Conservation (phyloP, 108 stramenopile species). For the Parmales sp. region DNA sequence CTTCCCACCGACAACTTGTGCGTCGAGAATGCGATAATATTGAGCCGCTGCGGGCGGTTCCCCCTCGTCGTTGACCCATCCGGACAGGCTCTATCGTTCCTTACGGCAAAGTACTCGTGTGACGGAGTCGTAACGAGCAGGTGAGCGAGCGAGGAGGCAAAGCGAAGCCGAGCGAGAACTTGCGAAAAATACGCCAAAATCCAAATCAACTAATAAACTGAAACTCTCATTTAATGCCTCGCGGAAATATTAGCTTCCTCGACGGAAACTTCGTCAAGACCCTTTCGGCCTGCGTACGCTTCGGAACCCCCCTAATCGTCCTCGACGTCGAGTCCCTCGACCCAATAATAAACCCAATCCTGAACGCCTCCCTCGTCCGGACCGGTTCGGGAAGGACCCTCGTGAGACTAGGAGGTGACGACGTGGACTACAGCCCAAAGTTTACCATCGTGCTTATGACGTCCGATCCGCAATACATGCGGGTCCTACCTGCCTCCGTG, state of each 20-base stretch:
- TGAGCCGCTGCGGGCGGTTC: conserved; percentile 77
- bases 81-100: conserved; percentile 76
- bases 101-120: conserved; percentile 75
- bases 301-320: conserved; percentile 90
- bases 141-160: too few relatives aligned
- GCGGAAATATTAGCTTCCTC: conserved; percentile 84
- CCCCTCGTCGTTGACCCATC: conserved; percentile 98
- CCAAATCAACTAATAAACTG: too few relatives aligned
- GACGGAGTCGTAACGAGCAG: too few relatives aligned
- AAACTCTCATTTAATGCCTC: too few relatives aligned
- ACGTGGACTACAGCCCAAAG: conserved; percentile 91
- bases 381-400: conserved; percentile 89
- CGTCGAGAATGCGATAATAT: conserved; percentile 89
- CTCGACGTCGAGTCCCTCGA: conserved; percentile 90
- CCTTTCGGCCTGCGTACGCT: conserved; percentile 88
- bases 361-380: conserved; percentile 86
- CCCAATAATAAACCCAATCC: conserved; percentile 90
- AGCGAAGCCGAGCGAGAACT: too few relatives aligned
- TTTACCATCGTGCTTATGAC: conserved; percentile 87
- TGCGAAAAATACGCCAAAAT: too few relatives aligned
- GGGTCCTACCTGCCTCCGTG: conserved; percentile 30
- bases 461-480: conserved; percentile 53
- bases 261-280: conserved; percentile 97
- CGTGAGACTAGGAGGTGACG: conserved; percentile 89
- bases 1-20: conserved; percentile 83